Conservation (phyloP, 1,284 basidiomycete species). For the Fomitopsis schrenkii region DNA sequence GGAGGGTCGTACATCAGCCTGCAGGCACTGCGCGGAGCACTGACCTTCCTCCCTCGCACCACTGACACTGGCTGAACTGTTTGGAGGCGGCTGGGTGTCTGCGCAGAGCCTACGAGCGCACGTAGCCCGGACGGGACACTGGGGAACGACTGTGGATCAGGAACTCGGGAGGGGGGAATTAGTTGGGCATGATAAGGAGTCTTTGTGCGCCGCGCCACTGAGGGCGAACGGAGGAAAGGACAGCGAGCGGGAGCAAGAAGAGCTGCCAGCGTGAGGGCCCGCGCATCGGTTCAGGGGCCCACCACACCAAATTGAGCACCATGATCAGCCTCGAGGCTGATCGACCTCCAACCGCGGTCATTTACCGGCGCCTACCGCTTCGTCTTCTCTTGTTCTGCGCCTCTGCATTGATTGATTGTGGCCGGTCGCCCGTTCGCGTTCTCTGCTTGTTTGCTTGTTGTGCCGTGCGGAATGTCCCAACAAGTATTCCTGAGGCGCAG, state of each 20-base stretch:
- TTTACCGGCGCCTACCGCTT: background rate
- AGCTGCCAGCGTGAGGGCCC: background rate
- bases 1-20: constrained; percentile 1
- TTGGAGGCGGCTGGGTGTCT: background rate
- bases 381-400: constrained; percentile 1
- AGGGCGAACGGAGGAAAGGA: background rate
- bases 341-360: background rate
- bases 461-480: background rate
- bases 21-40: background rate
- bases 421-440: background rate
- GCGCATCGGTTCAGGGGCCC: constrained; percentile 3
- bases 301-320: constrained; percentile 5
- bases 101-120: background rate
- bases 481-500: background rate
- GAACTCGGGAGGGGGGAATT: background rate
- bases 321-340: constrained; percentile 4
- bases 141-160: background rate
- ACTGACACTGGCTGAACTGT: background rate
- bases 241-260: background rate
- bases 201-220: background rate
- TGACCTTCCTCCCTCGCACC: background rate
- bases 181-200: constrained; percentile 1
- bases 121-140: background rate
- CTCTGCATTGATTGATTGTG: background rate
- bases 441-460: background rate